Base-by-base conservation (phyloP, 2,329 filamentous ascomycete species). In the Fusarium xyrophilum region DNA sequence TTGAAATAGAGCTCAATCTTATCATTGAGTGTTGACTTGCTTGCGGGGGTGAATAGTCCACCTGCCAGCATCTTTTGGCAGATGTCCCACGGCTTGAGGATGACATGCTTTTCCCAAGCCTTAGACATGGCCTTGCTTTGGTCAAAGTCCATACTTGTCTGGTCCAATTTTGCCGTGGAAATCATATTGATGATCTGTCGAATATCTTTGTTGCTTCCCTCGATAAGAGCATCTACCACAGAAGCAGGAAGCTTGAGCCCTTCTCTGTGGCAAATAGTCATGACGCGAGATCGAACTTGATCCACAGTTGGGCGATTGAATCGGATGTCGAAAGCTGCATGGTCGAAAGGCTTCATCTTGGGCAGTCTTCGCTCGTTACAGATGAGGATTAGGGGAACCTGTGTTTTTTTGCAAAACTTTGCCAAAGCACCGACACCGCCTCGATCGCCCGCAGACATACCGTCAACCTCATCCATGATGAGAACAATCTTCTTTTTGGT, bases 1-100 rank as follows among this genome's bases (percentile, higher is more conserved):
- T 99, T 98, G 84, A 99, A 99, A 79, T 99, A 99, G 3, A 99
- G 88, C 80, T 99, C 95, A 67, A 96, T 96, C 84, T 99, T 99
- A 79, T 99, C 95, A 76, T 98, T 98, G 36, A 99, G 82, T 0
- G 93, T 97, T 6, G 92, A 84, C 70, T 93, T 96, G 80, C 93
- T 96, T 51, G 89, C 88, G 7, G 89, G 86, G 27, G 92, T 86
- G 79, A 98, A 99, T 79, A 97, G 88, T 38, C 93, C 93, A 7
- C 93, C 90, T 28, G 88, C 93, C 9, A 99, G 87, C 76, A 99
- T 93, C 81, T 97, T 97, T 76, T 91, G 88, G 66, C 93, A 94
- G 74, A 99, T 99, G 76, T 99, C 96, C 96, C 96, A 99, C 0
- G 96, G 96, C 80, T 98, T 98, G 58, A 99, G 83, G 17, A 99